These are phyloP conservation scores for Lactifluus volemus DNA, from an alignment of 768 basidiomycete species.

Conservation along the genomic window DNA sequence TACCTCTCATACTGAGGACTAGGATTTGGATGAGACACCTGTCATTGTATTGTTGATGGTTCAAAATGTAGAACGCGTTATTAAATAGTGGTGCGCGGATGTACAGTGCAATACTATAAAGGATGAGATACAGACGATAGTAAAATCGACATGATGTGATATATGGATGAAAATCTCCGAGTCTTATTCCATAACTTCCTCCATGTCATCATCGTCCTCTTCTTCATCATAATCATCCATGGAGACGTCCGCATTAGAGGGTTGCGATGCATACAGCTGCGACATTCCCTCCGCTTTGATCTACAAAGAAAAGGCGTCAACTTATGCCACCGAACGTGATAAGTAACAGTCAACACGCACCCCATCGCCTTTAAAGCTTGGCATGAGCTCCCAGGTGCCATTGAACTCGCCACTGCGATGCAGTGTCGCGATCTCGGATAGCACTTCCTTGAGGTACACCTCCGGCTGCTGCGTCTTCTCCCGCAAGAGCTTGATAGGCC, in stretches of 20 bases:
- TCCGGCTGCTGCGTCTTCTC: conserved; percentile 83
- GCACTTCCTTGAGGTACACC: conserved; percentile 75
- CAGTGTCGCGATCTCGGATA: conserved; percentile 66
- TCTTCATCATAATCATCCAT: conserved; percentile 50
- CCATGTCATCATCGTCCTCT: conserved; percentile 59
- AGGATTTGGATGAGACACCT: no score
- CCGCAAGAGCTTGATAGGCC: conserved; percentile 69
- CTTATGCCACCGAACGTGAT: neutral
- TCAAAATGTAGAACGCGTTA: no score
- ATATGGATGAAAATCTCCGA: neutral
- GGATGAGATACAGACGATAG: neutral
- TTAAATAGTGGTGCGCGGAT: neutral
- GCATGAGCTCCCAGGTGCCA: conserved; percentile 72
- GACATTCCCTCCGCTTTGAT: conserved; percentile 29
- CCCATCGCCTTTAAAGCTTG: conserved; percentile 58
- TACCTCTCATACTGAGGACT: no score
- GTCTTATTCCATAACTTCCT: conserved; percentile 48
- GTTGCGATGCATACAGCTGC: conserved; percentile 20
- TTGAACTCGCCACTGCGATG: conserved; percentile 76
- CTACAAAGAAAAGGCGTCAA: conserved; percentile 18
- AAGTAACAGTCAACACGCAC: conserved; percentile 27
- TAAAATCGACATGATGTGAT: neutral
- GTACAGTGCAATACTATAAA: conserved; percentile 2
- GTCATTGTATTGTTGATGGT: no score
- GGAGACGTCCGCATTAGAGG: conserved; percentile 28